Base-by-base conservation (phyloP, 1,284 basidiomycete species). In the Microbotryomycetes sp. region DNA sequence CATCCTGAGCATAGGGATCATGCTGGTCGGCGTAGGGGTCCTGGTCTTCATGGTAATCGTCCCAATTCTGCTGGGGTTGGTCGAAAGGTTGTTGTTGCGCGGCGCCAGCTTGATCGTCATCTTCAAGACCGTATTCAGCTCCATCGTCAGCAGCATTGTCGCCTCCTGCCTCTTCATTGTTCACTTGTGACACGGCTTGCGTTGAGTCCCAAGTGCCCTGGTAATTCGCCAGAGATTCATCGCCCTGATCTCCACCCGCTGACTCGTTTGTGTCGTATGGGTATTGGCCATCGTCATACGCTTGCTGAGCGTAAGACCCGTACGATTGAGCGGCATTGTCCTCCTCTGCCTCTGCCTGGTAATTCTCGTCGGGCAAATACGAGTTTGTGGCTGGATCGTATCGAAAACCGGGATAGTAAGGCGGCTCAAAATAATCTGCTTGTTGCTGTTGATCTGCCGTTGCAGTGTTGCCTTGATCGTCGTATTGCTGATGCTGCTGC, bases 371-470 rank as follows among this genome's bases (percentile, higher is more conserved):
- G 23, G 64, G 52, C 23, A 60, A 25, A 58, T 68, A 68, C 26
- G 59, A 60, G 49, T 66, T 66, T 16, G 62, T 56, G 3, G 59
- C 49, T 16, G 54, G 49, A 55, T 66, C 60, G 60, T 66, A 68
- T 28, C 63, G 23, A 60, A 59, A 68, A 23, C 67, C 67, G 6
- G 67, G 67, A 48, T 68, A 68, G 59, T 54, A 49, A 1, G 62
- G 62, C 4, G 50, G 48, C n/a, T 65, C 64, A 42, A 54, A 57
- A 29, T 25, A 30, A 3, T 36, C 45, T 15, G 15, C 36, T 28
- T 49, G 54, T 9, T 32, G 42, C 32, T 30, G 23, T 31, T 31
- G 36, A 1, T 45, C 30, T 16, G 55, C 16, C 3, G 31, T 14
- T 1, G n/a, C 46, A 49, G 48, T 36, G 16, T 19, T 36, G 28